phyloP scores from a whole-genome alignment of 176 grass and related monocot species.

The Saccharum spontaneum region DNA sequence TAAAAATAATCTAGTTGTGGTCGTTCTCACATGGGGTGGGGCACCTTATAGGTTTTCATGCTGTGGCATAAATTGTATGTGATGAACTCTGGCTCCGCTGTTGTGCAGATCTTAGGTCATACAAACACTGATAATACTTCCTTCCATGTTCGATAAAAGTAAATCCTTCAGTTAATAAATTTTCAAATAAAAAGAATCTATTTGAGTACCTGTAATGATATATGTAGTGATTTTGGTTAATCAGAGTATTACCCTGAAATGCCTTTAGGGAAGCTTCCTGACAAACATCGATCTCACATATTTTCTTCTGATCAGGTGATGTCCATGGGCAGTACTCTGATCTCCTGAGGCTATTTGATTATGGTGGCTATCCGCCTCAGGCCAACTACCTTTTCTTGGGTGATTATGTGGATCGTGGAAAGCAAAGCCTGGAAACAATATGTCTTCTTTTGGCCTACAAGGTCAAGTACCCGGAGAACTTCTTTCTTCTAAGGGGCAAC shows the following conservation, averaged over 20 bases:
- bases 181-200: neutral
- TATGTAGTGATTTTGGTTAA: neutral
- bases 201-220: neutral
- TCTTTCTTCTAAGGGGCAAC: conserved; percentile 78
- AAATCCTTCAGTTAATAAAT: neutral
- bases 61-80: neutral
- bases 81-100: neutral
- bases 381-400: conserved; percentile 82
- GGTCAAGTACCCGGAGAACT: conserved; percentile 77
- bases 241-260: neutral
- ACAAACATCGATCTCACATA: conserved; percentile 10
- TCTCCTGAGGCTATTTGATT: conserved; percentile 75
- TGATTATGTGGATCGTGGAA: conserved; percentile 81
- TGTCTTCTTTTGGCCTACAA: conserved; percentile 85
- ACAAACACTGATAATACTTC: neutral
- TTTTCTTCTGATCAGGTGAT: conserved; percentile 59
- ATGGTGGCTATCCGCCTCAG: conserved; percentile 66
- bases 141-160: neutral
- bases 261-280: neutral
- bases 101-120: neutral
- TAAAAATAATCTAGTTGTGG: neutral
- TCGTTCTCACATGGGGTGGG: too few relatives aligned
- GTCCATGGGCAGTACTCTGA: conserved; percentile 83
- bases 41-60: neutral
- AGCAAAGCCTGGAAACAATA: conserved; percentile 84